phyloP scores from a whole-genome alignment of 768 basidiomycete genomes.

The Fomitopsis pulvina region DNA sequence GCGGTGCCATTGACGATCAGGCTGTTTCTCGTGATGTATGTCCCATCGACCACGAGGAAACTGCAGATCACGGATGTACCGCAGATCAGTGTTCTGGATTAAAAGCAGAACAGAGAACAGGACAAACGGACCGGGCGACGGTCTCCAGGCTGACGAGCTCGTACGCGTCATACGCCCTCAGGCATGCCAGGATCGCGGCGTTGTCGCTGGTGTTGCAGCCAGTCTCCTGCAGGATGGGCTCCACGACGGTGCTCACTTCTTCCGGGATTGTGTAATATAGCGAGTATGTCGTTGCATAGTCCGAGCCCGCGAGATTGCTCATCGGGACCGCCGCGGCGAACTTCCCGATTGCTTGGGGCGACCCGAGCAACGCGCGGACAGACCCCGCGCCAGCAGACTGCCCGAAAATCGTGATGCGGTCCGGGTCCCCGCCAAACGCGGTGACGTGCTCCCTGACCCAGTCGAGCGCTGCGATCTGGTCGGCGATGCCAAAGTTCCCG shows the following conservation, averaged over 20 bases:
- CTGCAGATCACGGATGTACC: constrained; percentile 15
- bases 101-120: neutral
- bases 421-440: constrained; percentile 53
- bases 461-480: constrained; percentile 34
- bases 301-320: constrained; percentile 44
- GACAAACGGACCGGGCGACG: constrained; percentile 21
- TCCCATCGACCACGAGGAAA: constrained; percentile 41
- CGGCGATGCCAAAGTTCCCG: constrained; percentile 41
- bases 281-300: constrained; percentile 42
- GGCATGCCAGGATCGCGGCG: constrained; percentile 26
- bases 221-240: constrained; percentile 31
- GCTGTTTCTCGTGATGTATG: constrained; percentile 31
- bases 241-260: constrained; percentile 29
- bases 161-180: constrained; percentile 27
- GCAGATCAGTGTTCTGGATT: neutral
- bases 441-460: constrained; percentile 47
- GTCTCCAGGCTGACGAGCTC: constrained; percentile 29
- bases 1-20: constrained; percentile 32
- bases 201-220: constrained; percentile 32
- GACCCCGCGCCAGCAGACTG: constrained; percentile 48
- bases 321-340: constrained; percentile 28
- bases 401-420: constrained; percentile 45
- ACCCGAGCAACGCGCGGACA: constrained; percentile 27
- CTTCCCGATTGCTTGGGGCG: constrained; percentile 26
- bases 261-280: constrained; percentile 41